Percentiles rank a stretch among this genome's conserved stretches.
Conservation (phyloP, 2,329 filamentous ascomycete species). For the Stagonosporopsis tanaceti region DNA sequence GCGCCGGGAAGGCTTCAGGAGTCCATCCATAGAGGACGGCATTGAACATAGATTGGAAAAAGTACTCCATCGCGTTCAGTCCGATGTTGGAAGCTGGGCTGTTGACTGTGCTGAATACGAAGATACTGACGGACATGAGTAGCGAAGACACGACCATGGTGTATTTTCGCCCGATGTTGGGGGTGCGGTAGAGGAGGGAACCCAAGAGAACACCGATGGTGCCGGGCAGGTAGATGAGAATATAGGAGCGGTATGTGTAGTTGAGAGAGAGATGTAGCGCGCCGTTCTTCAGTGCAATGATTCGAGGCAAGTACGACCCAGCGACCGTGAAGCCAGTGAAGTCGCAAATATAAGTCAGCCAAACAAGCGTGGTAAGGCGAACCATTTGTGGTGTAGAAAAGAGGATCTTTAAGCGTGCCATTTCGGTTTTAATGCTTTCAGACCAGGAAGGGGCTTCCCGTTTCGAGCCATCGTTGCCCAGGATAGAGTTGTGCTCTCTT, state of each 20-base stretch:
- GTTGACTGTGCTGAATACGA: slow-evolving; percentile 57
- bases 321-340: slow-evolving; percentile 61
- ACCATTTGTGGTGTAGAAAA: slow-evolving; percentile 55
- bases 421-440: slow-evolving; percentile 51
- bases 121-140: slow-evolving; percentile 56
- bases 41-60: slow-evolving; percentile 63
- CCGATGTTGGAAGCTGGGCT: slow-evolving; percentile 57
- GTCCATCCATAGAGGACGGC: slow-evolving; percentile 62
- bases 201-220: slow-evolving; percentile 61
- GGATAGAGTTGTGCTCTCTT: slow-evolving; percentile 37
- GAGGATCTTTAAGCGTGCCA: slow-evolving; percentile 55
- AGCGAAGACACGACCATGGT: slow-evolving; percentile 55
- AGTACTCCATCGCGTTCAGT: slow-evolving; percentile 61
- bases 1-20: slow-evolving; percentile 61
- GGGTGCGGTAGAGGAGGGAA: slow-evolving; percentile 56
- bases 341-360: slow-evolving; percentile 61
- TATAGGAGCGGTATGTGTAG: slow-evolving; percentile 62
- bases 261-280: slow-evolving; percentile 53
- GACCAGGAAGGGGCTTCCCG: slow-evolving; percentile 41
- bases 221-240: slow-evolving; percentile 63
- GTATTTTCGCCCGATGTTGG: slow-evolving; percentile 55
- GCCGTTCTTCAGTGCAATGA: slow-evolving; percentile 62
- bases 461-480: slow-evolving; percentile 41
- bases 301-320: slow-evolving; percentile 59
- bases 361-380: slow-evolving; percentile 57